These are phyloP conservation scores for barrel medic (Medicago truncatula) DNA, from an alignment of 306 rosid species.

Conservation along the genomic window MtrunA17r5.0-ANR NC_053042.1:46381001-46381500, in stretches of 20 bases:
- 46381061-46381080: slow-evolving; percentile 95
- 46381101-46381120: slow-evolving; percentile 95
- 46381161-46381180: slow-evolving; percentile 42
- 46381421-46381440: slow-evolving; percentile 93
- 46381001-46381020: slow-evolving; percentile 97
- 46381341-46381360: slow-evolving; percentile 86
- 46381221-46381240: slow-evolving; percentile 49
- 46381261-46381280: slow-evolving; percentile 50
- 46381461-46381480: slow-evolving; percentile 92
- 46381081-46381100: slow-evolving; percentile 83
- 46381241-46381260: slow-evolving; percentile 45
- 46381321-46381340: slow-evolving; percentile 76
- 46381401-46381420: slow-evolving; percentile 77
- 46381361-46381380: slow-evolving; percentile 84
- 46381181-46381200: slow-evolving; percentile 54
- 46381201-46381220: slow-evolving; percentile 57
- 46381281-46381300: slow-evolving; percentile 61
- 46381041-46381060: slow-evolving; percentile 94
- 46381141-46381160: slow-evolving; percentile 72
- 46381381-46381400: slow-evolving; percentile 76
- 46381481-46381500: slow-evolving; percentile 98
- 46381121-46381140: slow-evolving; percentile 94
- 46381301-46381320: slow-evolving; percentile 81
- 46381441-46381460: slow-evolving; percentile 99
- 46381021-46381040: slow-evolving; percentile 98